phyloP scores from a whole-genome alignment of 2,329 filamentous ascomycete genomes.

The Hypoxylon sp. region DNA sequence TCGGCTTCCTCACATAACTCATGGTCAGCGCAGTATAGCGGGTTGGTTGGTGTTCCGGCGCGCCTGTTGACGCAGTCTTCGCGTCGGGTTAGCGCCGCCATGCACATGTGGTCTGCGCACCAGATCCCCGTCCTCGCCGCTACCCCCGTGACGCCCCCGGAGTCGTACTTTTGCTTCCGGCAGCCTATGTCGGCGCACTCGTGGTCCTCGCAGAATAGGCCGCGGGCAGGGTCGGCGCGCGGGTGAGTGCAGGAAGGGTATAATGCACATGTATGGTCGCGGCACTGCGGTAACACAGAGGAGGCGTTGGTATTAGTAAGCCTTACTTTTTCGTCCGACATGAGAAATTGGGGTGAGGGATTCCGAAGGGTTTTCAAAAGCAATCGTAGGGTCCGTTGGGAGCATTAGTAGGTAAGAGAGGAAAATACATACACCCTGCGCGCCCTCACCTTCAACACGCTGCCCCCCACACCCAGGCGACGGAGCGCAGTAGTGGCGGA shows the following conservation, averaged over 20 bases:
- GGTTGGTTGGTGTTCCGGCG: constrained; percentile 37
- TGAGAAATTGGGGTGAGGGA: too few relatives aligned
- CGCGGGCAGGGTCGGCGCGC: constrained; percentile 35
- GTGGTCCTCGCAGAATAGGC: constrained; percentile 49
- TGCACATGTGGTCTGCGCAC: constrained; percentile 47
- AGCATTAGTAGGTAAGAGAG: too few relatives aligned
- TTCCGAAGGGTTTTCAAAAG: too few relatives aligned
- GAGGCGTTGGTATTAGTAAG: neutral
- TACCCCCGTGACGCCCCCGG: neutral
- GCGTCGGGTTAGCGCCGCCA: constrained; percentile 31
- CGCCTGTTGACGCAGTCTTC: constrained; percentile 40
- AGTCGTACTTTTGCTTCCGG: constrained; percentile 24
- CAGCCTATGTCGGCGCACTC: constrained; percentile 43
- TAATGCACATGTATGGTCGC: constrained; percentile 42
- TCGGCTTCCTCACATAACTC: constrained; percentile 31
- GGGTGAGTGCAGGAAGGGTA: constrained; percentile 36
- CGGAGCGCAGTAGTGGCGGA: constrained; percentile 44
- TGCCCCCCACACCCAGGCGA: constrained; percentile 32
- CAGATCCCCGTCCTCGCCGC: constrained; percentile 7
- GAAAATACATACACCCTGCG: constrained; percentile 12
- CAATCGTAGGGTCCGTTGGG: too few relatives aligned
- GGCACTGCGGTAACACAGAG: constrained; percentile 14
- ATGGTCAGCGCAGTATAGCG: constrained; percentile 44
- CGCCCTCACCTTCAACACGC: constrained; percentile 36
- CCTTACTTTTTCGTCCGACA: too few relatives aligned